Evolutionary conservation across 2,329 filamentous ascomycete species (phyloP), one percentile per base, ranked within the genome.

Genomic region (Fusarium coicis): DNA sequence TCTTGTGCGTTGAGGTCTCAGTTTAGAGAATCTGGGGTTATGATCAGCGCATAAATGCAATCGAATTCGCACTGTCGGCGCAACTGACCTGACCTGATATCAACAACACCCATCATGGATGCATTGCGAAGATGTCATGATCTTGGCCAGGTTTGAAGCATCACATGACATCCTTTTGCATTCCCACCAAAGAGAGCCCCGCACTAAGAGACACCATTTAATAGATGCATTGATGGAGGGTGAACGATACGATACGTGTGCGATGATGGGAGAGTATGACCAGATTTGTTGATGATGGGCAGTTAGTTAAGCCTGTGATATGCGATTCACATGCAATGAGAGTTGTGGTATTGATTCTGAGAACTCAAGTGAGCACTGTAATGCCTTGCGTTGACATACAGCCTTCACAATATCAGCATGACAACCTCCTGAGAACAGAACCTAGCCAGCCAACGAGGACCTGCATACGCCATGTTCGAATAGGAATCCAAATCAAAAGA

Each of bases 111-210:
- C 53, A 71, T 71, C 67, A 70, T 71, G 62, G 44, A 64, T 32
- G 30, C 39, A 43, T 53, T 55, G 49, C 10, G 12, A 70, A 74
- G 49, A 74, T 74, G 71, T 72, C 71, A 74, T 74, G 71, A 74
- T 72, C 67, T 74, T 74, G 66, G 70, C 52, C 44, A 55, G 53
- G 37, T 64, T 60, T 37, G 52, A 30, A 32, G 50, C 52, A 56
- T 74, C 71, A 68, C 71, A 74, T 74, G 71, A 66, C 39, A 49
- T n/a, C 42, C 46, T 58, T 57, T 46, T 42, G 26, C 32, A 67
- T 68, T 40, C 49, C 50, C 54, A 58, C 63, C 63, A 65, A 56
- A 72, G 34, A 12, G 32, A 58, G 52, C 68, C 62, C 60, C 59
- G 60, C 71, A 70, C 63, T 71, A 68, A 40, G 34, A 53, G 70